Percentiles rank a stretch among this genome's conserved stretches.
These are phyloP conservation scores for Theileria parva DNA, from an alignment of 169 alveolate species.

Conservation along the genomic window DNA sequence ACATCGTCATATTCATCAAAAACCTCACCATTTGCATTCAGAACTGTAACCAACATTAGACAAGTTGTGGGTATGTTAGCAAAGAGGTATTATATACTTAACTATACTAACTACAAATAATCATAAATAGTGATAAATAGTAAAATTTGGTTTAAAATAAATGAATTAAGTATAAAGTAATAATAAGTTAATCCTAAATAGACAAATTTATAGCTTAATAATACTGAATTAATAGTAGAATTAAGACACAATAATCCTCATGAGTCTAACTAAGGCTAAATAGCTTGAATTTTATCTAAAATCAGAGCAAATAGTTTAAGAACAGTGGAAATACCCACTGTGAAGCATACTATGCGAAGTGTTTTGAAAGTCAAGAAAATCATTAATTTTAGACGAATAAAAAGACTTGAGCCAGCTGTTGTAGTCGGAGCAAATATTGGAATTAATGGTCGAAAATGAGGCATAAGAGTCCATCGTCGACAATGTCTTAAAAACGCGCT, in stretches of 20 bases:
- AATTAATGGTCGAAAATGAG: slow-evolving; percentile 35
- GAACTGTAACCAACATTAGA: neutral
- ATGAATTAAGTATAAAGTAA: no score
- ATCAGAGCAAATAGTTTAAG: neutral
- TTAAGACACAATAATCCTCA: no score
- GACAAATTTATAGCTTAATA: neutral
- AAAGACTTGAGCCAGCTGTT: slow-evolving; percentile 57
- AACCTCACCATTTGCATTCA: slow-evolving; percentile 13
- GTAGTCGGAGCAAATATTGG: slow-evolving; percentile 38
- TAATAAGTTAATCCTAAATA: no score
- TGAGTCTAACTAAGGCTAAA: no score
- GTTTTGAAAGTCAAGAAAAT: slow-evolving; percentile 36
- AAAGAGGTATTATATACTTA: neutral
- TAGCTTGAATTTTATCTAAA: no score
- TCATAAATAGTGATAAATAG: no score
- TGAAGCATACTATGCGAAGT: slow-evolving; percentile 22
- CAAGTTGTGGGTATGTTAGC: no score
- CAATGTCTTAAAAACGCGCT: slow-evolving; percentile 17
- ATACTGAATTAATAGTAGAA: no score
- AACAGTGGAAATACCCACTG: neutral
- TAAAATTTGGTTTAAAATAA: no score
- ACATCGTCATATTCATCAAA: slow-evolving; percentile 34
- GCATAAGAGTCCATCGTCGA: slow-evolving; percentile 30
- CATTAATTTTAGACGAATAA: slow-evolving; percentile 56
- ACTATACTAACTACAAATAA: neutral